Base-by-base conservation (phyloP, 768 basidiomycete genomes). In the Psilocybe subaeruginosa region DNA sequence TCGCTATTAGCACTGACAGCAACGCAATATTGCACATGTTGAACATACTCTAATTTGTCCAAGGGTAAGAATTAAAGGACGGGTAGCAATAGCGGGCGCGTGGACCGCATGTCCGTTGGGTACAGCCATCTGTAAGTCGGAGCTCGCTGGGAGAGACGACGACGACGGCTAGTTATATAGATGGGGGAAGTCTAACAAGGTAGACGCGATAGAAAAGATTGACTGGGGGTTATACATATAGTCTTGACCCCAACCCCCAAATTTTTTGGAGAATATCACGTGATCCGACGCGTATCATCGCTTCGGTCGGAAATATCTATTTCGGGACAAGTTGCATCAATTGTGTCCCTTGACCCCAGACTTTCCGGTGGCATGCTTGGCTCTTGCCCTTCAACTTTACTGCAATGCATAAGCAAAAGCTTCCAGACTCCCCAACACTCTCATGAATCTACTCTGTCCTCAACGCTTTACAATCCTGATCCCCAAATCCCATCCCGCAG, bases 1-100 rank as follows among this genome's bases (percentile, higher is more conserved):
- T 48, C 43, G 17, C 29, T 66, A 52, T 46, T 35, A 59, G 59
- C 37, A 39, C 51, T 59, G 49, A 48, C 30, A 60, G 54, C 56
- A 49, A 54, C 30, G 45, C 59, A 23, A 47, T 57, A 49, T 49
- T 31, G 54, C 47, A 54, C 64, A 58, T 56, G 65, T 51, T 59
- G 58, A 31, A 79, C 81, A 56, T 61, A 85, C 84, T 82, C 83
- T 82, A 80, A 80, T 77, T 74, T 80, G 76, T 52, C 80, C 82
- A 37, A 76, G 68, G 43, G 80, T 71, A 47, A 85, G 66, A 61
- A 83, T 77, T 68, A 85, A 69, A 58, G 84, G 83, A 64, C 84
- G 80, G 66, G 77, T 80, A 61, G 77, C 67, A 65, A 82, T 84
- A 63, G 74, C 64, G 58, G 67, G 61, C 62, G 72, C 64, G 62